A percentile compares a stretch with the other conserved stretches of the same genome.
These are phyloP conservation scores for Mortierella polycephala DNA, from an alignment of 371 early-diverging fungal genomes.

Conservation along the genomic window DNA sequence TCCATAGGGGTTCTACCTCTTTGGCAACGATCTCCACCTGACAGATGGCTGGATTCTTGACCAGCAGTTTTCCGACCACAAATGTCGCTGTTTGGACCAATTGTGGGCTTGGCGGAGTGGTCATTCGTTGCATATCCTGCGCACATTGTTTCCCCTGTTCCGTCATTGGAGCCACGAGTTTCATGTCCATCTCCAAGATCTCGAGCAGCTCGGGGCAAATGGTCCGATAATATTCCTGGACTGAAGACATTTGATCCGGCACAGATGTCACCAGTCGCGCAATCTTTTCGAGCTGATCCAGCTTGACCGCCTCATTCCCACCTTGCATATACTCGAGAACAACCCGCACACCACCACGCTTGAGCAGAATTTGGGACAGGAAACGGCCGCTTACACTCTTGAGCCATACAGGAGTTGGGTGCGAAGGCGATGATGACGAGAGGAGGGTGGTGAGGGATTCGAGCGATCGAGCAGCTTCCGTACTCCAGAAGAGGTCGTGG, in stretches of 20 bases:
- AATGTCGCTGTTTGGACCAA: slow-evolving; percentile 64
- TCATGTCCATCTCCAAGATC: slow-evolving; percentile 43
- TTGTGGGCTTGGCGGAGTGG: slow-evolving; percentile 34
- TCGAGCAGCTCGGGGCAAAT: slow-evolving; percentile 67
- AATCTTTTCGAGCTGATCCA: slow-evolving; percentile 71
- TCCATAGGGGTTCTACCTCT: slow-evolving; percentile 59
- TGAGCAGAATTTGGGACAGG: slow-evolving; percentile 69
- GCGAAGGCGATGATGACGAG: slow-evolving; percentile 62
- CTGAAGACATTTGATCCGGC: slow-evolving; percentile 69
- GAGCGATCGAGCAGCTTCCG: slow-evolving; percentile 65
- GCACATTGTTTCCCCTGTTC: neutral
- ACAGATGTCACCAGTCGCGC: slow-evolving; percentile 73
- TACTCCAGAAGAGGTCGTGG: slow-evolving; percentile 54
- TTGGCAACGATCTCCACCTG: slow-evolving; percentile 63
- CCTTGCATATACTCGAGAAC: slow-evolving; percentile 74
- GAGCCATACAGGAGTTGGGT: slow-evolving; percentile 73
- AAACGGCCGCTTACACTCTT: slow-evolving; percentile 71
- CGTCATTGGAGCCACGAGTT: slow-evolving; percentile 4
- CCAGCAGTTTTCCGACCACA: slow-evolving; percentile 64
- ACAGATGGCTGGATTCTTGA: slow-evolving; percentile 60
- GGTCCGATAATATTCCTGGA: slow-evolving; percentile 68
- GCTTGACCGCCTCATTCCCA: slow-evolving; percentile 55
- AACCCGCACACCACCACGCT: slow-evolving; percentile 69
- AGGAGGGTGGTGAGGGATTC: slow-evolving; percentile 73
- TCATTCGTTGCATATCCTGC: neutral